phyloP scores from a whole-genome alignment of 2,329 filamentous ascomycete species.

The Myriosclerotinia curreyana region DNA sequence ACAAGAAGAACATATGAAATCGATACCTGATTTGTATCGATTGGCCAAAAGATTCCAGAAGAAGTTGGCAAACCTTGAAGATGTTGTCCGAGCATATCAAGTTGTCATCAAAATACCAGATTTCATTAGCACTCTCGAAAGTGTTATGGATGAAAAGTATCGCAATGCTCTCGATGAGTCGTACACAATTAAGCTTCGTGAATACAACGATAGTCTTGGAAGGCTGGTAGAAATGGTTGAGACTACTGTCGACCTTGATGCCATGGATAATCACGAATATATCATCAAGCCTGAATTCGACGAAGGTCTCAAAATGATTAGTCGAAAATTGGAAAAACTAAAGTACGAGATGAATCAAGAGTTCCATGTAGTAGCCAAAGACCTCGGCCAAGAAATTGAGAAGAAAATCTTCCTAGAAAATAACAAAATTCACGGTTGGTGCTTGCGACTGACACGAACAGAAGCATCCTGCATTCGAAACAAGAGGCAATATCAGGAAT shows the following conservation, averaged over 20 bases:
- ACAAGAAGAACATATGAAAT: conserved; percentile 91
- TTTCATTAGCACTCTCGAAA: conserved; percentile 84
- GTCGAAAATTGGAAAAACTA: conserved; percentile 84
- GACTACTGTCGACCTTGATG: conserved; percentile 93
- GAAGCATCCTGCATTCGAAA: conserved; percentile 93
- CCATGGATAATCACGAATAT: conserved; percentile 94
- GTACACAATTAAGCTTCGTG: conserved; percentile 79
- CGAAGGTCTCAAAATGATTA: conserved; percentile 80
- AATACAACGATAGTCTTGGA: conserved; percentile 72
- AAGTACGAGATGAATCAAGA: conserved; percentile 80
- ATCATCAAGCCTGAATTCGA: conserved; percentile 99
- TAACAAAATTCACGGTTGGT: conserved; percentile 94
- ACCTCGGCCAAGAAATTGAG: conserved; percentile 87
- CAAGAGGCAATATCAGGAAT: conserved; percentile 86
- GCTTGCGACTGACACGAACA: conserved; percentile 85
- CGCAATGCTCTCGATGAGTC: conserved; percentile 80
- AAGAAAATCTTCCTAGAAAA: conserved; percentile 99
- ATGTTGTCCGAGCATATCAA: conserved; percentile 94
- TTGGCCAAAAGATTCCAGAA: conserved; percentile 93
- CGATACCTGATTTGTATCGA: conserved; percentile 90
- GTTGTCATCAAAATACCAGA: conserved; percentile 88
- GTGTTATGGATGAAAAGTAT: conserved; percentile 93
- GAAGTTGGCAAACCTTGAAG: conserved; percentile 85
- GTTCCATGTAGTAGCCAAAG: conserved; percentile 70
- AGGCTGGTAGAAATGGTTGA: conserved; percentile 98